Percentiles rank a stretch among this genome's conserved stretches.
These are phyloP conservation scores for Nitzschia sp. DNA, from an alignment of 108 stramenopile species.

Conservation along the genomic window DNA sequence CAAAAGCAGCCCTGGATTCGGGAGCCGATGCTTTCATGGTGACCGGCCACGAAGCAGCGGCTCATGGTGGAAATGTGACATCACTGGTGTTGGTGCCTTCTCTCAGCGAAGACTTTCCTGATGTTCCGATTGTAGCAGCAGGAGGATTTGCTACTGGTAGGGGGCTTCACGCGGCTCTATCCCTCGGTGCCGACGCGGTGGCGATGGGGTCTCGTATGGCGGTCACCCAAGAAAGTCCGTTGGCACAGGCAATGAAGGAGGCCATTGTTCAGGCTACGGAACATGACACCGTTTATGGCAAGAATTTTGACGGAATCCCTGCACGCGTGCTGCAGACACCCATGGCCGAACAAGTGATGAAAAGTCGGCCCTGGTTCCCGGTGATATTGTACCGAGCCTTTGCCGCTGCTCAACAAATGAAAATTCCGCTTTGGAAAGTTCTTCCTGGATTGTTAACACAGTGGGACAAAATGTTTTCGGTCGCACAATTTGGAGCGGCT, in stretches of 20 bases:
- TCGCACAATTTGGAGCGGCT: constrained; percentile 89
- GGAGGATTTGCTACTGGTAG: constrained; percentile 92
- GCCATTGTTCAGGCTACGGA: constrained; percentile 59
- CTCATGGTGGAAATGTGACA: constrained; percentile 89
- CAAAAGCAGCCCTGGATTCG: constrained; percentile 55
- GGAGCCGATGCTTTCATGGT: constrained; percentile 88
- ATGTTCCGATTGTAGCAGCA: constrained; percentile 83
- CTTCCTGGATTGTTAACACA: constrained; percentile 76
- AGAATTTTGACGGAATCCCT: constrained; percentile 88
- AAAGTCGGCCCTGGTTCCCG: constrained; percentile 52
- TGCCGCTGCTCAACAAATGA: constrained; percentile 61
- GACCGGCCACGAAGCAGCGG: constrained; percentile 92
- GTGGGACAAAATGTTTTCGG: constrained; percentile 78
- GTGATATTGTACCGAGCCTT: constrained; percentile 68
- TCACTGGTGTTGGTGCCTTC: constrained; percentile 74
- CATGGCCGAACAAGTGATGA: constrained; percentile 47
- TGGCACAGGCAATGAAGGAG: constrained; percentile 71
- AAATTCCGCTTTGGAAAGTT: constrained; percentile 85
- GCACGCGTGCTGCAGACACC: constrained; percentile 80
- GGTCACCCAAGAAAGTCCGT: constrained; percentile 66
- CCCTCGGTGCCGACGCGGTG: constrained; percentile 86
- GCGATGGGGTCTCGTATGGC: constrained; percentile 91
- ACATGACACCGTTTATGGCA: constrained; percentile 75
- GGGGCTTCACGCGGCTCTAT: constrained; percentile 78
- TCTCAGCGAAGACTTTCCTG: constrained; percentile 70